Evolutionary conservation across 2,329 filamentous ascomycete species (phyloP).

Genomic region (Ploettnerulaceae sp.): DNA sequence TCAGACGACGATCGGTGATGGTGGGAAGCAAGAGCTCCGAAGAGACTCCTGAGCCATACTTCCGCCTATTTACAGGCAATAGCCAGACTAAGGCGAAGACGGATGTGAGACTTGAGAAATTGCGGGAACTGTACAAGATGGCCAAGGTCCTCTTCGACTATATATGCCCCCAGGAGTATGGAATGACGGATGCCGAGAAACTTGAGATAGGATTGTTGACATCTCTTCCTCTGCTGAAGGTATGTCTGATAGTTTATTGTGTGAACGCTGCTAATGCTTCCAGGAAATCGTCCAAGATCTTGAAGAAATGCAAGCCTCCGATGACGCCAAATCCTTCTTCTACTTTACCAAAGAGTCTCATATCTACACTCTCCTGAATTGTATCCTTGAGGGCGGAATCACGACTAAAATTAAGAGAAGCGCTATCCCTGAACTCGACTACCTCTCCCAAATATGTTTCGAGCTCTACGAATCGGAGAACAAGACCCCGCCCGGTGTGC

Average conservation of each 20-base stretch:
- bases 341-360: slow-evolving; percentile 99
- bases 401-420: slow-evolving; percentile 95
- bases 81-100: slow-evolving; percentile 71
- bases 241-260: slow-evolving; percentile 12
- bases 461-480: slow-evolving; percentile 96
- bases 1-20: slow-evolving; percentile 57
- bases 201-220: slow-evolving; percentile 96
- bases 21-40: slow-evolving; percentile 47
- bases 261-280: neutral
- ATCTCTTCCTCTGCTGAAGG: slow-evolving; percentile 77
- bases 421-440: slow-evolving; percentile 94
- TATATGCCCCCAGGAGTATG: slow-evolving; percentile 97
- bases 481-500: slow-evolving; percentile 31
- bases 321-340: slow-evolving; percentile 92
- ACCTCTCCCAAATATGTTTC: slow-evolving; percentile 95
- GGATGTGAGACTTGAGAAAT: slow-evolving; percentile 78
- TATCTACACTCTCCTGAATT: slow-evolving; percentile 96
- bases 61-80: slow-evolving; percentile 80
- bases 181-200: slow-evolving; percentile 92
- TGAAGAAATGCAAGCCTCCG: slow-evolving; percentile 93
- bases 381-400: slow-evolving; percentile 93
- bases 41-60: slow-evolving; percentile 60
- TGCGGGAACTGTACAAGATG: slow-evolving; percentile 88
- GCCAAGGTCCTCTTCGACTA: slow-evolving; percentile 97
- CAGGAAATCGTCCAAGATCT: slow-evolving; percentile 93